Base-by-base conservation (phyloP, 441 rosid species). In the Raphanus hybrid region DNA sequence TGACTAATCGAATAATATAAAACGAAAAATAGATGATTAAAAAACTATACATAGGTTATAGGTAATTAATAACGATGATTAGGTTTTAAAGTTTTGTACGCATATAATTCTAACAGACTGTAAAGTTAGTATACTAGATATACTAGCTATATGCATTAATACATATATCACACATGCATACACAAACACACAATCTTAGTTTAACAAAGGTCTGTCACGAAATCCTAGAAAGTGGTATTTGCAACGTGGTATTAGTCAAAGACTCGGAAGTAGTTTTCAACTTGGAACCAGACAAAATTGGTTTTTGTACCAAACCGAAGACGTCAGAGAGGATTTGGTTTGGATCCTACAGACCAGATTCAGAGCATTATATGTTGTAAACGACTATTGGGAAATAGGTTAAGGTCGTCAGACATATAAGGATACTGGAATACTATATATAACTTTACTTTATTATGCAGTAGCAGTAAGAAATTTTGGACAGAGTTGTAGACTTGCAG, bases 161-260 rank as follows among this genome's bases (percentile, higher is more conserved):
- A 52, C 23, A 15, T 15, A 15, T 15, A 52, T 52, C 62, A 52
- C 45, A 52, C 9, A 69, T 57, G 62, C 66, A 9, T 58, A 23
- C 26, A 39, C 39, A 48, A 14, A 39, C 9, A 60, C 29, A 60
- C 57, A 73, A 50, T 63, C 52, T 8, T 73, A 16, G 5, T 72
- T 8, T 48, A 50, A 34, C 66, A 20, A 45, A 52, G 43, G 27
- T 23, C 8, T 29, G 37, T 78, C 74, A 67, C 73, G 64, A 67
- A 67, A 68, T 35, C 81, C 74, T 78, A 73, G 18, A 73, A 67
- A 67, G 70, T 73, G 68, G 48, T 20, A 9, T 35, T 23, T 69
- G n/a, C 67, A 32, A 48, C 35, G 72, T 77, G 62, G 23, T 78
- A 52, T 52, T 57, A 73, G 74, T 73, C 78, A 78, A 73, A 67